A percentile compares a stretch with the other conserved stretches of the same genome.
Evolutionary conservation across 2,329 filamentous ascomycete genomes (phyloP).

Genomic region (Ilyonectria robusta): DNA sequence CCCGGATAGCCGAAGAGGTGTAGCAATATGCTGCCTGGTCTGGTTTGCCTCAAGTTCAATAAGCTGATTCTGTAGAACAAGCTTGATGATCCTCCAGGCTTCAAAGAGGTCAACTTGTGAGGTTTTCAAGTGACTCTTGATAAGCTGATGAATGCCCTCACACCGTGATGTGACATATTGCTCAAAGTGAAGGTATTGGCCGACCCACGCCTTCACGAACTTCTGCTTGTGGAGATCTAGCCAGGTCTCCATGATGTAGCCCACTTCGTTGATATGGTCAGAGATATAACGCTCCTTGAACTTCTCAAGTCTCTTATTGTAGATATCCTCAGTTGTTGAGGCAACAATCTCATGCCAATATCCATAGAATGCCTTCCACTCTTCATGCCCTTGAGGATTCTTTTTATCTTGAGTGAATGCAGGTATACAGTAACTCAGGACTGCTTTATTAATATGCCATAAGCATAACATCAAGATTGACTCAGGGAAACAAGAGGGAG

Average conservation of each 20-base stretch:
- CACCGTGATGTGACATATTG: conserved; percentile 31
- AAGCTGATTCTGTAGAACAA: neutral
- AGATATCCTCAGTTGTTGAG: too few relatives aligned
- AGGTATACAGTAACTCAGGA: conserved; percentile 10
- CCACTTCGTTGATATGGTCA: conserved; percentile 20
- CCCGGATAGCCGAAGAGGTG: too few relatives aligned
- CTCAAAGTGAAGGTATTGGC: conserved; percentile 33
- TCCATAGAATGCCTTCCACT: too few relatives aligned
- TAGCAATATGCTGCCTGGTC: conserved; percentile 12
- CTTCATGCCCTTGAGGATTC: neutral
- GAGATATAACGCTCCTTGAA: neutral
- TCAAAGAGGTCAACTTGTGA: conserved; percentile 36
- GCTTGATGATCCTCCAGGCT: conserved; percentile 6
- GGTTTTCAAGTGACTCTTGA: conserved; percentile 32
- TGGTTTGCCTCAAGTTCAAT: conserved; percentile 29
- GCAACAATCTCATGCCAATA: too few relatives aligned
- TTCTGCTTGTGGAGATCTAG: conserved; percentile 39
- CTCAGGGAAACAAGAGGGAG: conserved; percentile 25
- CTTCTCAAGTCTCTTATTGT: too few relatives aligned
- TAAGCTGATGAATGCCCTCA: neutral
- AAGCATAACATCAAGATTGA: conserved; percentile 27
- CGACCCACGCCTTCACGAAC: conserved; percentile 40
- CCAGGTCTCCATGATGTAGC: conserved; percentile 27
- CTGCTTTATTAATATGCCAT: conserved; percentile 2
- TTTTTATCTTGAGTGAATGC: neutral